These are phyloP conservation scores for Blastobotrys buckinghamii DNA, from an alignment of 1,139 yeast genomes.

Conservation along the genomic window DNA sequence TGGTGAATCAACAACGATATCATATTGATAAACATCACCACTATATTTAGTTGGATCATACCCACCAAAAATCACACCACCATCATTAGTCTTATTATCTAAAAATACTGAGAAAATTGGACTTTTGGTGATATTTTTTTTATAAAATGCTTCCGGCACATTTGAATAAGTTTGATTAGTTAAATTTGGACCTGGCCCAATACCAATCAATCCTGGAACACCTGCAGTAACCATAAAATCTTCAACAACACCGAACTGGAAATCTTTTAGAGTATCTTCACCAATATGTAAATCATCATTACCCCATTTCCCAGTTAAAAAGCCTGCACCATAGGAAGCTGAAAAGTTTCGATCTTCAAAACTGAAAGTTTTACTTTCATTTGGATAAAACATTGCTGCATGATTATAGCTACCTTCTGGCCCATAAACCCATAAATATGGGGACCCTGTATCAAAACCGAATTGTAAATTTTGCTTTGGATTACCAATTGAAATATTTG, in stretches of 20 bases:
- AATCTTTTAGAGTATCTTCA: conserved; percentile 38
- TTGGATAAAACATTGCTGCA: conserved; percentile 34
- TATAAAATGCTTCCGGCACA: conserved; percentile 54
- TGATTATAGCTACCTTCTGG: conserved; percentile 26
- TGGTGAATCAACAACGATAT: conserved; percentile 14
- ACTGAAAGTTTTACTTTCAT: conserved; percentile 22
- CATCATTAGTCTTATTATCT: conserved; percentile 34
- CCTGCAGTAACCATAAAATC: conserved; percentile 27
- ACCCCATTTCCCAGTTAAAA: conserved; percentile 66
- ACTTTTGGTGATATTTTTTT: conserved; percentile 47
- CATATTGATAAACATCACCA: conserved; percentile 27
- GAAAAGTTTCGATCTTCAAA: conserved; percentile 21
- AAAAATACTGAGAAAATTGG: conserved; percentile 47
- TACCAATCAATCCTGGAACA: conserved; percentile 33
- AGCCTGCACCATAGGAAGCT: conserved; percentile 58
- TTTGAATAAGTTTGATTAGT: conserved; percentile 40
- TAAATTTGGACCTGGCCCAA: conserved; percentile 30
- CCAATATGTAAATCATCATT: conserved; percentile 45
- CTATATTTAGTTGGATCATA: conserved; percentile 46
- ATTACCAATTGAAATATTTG: conserved; percentile 32
- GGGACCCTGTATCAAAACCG: conserved; percentile 38
- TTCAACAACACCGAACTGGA: conserved; percentile 45
- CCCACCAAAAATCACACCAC: conserved; percentile 52
- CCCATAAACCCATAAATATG: conserved; percentile 40
- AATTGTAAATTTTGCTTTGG: conserved; percentile 31